Conservation (phyloP, 352 stramenopile species). For the Pythium phragmiticola region DNA sequence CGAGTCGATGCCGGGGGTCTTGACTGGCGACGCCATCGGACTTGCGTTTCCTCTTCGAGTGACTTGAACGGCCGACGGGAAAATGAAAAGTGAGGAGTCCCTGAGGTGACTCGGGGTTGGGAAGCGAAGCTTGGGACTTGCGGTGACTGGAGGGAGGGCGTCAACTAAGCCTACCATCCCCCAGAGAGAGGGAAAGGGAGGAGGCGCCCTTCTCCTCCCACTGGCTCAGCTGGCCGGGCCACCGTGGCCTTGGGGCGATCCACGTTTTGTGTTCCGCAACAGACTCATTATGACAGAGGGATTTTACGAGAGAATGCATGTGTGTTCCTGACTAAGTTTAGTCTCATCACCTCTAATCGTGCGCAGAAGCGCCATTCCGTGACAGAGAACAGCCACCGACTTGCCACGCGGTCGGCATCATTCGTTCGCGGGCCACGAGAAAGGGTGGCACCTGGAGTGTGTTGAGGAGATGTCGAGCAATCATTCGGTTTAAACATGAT, state of each 20-base stretch:
- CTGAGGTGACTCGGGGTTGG: too few relatives aligned
- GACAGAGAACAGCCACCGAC: background rate
- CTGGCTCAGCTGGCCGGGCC: too few relatives aligned
- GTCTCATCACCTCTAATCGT: conserved; percentile 1
- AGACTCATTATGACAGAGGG: background rate
- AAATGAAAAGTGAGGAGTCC: conserved; percentile 10
- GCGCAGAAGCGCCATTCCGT: background rate
- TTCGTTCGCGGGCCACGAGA: conserved; percentile 7
- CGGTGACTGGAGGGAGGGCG: too few relatives aligned
- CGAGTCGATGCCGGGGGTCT: conserved; percentile 19
- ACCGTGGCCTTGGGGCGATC: too few relatives aligned
- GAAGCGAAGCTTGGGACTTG: too few relatives aligned
- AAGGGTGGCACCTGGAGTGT: conserved; percentile 5
- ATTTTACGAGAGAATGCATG: too few relatives aligned
- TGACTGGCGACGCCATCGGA: conserved; percentile 17
- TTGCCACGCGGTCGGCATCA: conserved; percentile 5
- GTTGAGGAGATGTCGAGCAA: conserved; percentile 15
- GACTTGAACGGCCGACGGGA: background rate
- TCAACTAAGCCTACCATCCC: too few relatives aligned
- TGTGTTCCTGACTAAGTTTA: conserved; percentile 12
- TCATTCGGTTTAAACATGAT: conserved; percentile 3
- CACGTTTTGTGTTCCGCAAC: background rate
- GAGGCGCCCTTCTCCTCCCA: background rate
- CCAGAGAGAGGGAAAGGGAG: background rate
- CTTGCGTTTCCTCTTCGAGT: background rate